Conservation (phyloP, 352 stramenopile genomes). For the Globisporangium cylindrosporum region DNA sequence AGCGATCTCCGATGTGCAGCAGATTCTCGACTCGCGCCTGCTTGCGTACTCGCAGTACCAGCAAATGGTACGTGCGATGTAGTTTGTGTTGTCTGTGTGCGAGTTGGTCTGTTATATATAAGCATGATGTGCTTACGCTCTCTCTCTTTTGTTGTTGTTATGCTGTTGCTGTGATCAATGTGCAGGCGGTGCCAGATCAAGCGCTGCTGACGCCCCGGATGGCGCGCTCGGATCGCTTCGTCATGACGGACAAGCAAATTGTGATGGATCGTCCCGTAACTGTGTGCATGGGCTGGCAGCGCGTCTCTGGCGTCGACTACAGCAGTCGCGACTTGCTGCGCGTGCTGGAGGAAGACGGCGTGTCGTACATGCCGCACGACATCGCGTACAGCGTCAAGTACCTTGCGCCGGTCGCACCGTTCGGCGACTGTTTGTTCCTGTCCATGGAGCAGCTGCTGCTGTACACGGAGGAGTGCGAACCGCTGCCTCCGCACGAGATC, state of each 20-base stretch:
- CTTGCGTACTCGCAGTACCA: constrained; percentile 85
- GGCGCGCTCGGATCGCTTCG: constrained; percentile 43
- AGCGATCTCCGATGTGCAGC: constrained; percentile 69
- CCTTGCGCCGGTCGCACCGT: constrained; percentile 71
- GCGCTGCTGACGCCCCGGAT: constrained; percentile 61
- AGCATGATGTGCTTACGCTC: constrained; percentile 4
- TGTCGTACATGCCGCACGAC: constrained; percentile 83
- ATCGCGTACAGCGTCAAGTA: constrained; percentile 89
- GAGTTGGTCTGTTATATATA: neutral
- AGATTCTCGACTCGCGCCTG: constrained; percentile 70
- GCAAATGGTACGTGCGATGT: constrained; percentile 46
- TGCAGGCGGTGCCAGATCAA: constrained; percentile 52
- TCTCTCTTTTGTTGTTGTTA: constrained; percentile 8
- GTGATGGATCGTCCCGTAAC: constrained; percentile 74
- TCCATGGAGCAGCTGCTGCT: constrained; percentile 86
- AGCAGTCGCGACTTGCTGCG: constrained; percentile 73
- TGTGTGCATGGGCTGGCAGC: constrained; percentile 85
- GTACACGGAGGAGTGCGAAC: constrained; percentile 84
- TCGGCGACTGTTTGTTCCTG: constrained; percentile 85
- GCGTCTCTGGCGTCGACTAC: constrained; percentile 69
- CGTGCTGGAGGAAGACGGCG: constrained; percentile 81
- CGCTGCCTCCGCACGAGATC: constrained; percentile 61
- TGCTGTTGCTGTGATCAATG: neutral
- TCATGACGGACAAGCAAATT: constrained; percentile 55
- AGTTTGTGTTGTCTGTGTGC: neutral